Evolutionary conservation across 495 filamentous ascomycete species (phyloP), one percentile per base, ranked within the genome.

Genomic region (Penicillium ochrochloron): DNA sequence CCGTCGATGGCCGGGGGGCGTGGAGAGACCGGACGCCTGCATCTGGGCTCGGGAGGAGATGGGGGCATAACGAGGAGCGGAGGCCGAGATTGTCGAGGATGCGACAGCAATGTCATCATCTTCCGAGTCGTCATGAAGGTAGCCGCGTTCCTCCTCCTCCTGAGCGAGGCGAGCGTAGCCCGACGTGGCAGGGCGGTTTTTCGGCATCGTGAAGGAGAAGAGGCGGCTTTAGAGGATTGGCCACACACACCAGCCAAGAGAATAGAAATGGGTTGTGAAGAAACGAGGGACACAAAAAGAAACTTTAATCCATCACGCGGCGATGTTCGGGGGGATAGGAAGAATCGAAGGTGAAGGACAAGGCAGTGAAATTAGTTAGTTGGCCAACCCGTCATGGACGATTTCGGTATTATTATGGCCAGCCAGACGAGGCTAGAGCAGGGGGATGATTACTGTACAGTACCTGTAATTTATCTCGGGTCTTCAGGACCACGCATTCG

Each of bases 151-250:
- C 67, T 94, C 89, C 75, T 96, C 93, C 63, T 92, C 93, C 78
- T 97, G 93, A 57, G 92, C 92, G 63, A 97, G 88, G 63, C 91
- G 89, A 67, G 92, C 93, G 78, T 97, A 97, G 66, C 94, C 94
- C 42, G 93, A 96, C 14, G 90, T 93, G 39, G 91, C 84, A 51
- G 91, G 91, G 64, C 90, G 77, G 48, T 78, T 77, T 70, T 83
- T 84, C 52, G 83, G 82, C 83, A 85, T 85, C 57, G 59, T 77
- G 67, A 56, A 57, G 39, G 64, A 48, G 44, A 48, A 66, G 25
- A 46, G 46, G 42, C 50, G 56, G 57, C 56, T 68, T 55, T 65
- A 71, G 68, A 44, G 54, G 63, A 44, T 55, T 53, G 61, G 61
- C 39, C 54, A 67, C 66, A 37, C 41, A 61, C 58, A 59, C 56